These are phyloP conservation scores for Coriolopsis trogii DNA, from an alignment of 1,284 basidiomycete species.

Conservation along the genomic window DNA sequence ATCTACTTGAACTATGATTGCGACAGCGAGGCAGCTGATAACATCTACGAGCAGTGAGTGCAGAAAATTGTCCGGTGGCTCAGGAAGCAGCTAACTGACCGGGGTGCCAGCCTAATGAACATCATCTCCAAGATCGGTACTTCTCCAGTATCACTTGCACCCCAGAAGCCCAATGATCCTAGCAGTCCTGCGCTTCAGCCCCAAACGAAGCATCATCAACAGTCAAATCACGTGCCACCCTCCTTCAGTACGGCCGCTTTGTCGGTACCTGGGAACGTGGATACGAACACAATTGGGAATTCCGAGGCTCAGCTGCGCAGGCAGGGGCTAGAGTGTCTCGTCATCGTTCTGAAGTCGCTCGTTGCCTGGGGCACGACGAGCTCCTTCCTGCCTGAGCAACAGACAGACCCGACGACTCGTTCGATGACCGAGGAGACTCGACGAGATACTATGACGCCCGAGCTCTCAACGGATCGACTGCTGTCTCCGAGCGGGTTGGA, in stretches of 20 bases:
- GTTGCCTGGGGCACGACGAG: constrained; percentile 85
- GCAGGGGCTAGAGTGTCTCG: constrained; percentile 90
- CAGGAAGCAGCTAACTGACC: no score
- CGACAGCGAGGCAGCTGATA: constrained; percentile 89
- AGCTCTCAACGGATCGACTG: constrained; percentile 53
- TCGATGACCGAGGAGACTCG: constrained; percentile 54
- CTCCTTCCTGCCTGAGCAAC: constrained; percentile 44
- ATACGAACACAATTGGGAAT: constrained; percentile 65
- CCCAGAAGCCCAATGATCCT: constrained; percentile 56
- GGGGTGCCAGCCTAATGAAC: constrained; percentile 94
- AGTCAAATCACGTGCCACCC: constrained; percentile 49
- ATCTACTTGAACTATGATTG: constrained; percentile 99
- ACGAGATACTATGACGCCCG: constrained; percentile 54
- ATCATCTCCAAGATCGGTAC: constrained; percentile 91
- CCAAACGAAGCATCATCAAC: constrained; percentile 50
- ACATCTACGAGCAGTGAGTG: constrained; percentile 95
- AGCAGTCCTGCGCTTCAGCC: constrained; percentile 60
- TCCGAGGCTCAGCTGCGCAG: constrained; percentile 85
- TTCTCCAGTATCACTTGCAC: constrained; percentile 56
- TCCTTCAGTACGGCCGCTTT: constrained; percentile 72
- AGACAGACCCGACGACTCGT: constrained; percentile 44
- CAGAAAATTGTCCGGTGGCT: no score
- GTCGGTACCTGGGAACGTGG: constrained; percentile 66
- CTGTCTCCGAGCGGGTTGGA: constrained; percentile 53
- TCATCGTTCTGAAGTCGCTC: constrained; percentile 84